phyloP scores from a whole-genome alignment of 805 yeast species.

The Candida montana region DNA sequence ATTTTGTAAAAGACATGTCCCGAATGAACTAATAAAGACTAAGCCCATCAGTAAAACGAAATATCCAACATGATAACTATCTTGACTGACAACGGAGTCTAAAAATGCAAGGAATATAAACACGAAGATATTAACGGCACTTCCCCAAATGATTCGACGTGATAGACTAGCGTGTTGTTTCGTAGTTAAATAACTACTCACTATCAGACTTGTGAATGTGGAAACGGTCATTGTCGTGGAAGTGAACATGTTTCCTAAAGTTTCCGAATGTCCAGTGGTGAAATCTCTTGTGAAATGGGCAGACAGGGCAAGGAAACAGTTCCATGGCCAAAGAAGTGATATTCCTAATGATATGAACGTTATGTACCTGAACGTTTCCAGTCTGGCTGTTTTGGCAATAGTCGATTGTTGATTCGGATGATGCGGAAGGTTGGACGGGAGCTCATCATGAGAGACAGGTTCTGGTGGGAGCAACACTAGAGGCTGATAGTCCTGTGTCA shows the following conservation, averaged over 20 bases:
- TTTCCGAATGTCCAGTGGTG: conserved; percentile 34
- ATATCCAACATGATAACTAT: conserved; percentile 19
- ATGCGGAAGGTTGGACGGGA: background rate
- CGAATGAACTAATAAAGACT: conserved; percentile 62
- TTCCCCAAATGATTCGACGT: conserved; percentile 55
- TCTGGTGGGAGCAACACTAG: background rate
- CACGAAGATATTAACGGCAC: conserved; percentile 47
- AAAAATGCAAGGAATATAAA: conserved; percentile 36
- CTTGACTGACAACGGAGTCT: conserved; percentile 18
- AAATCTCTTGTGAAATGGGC: conserved; percentile 64
- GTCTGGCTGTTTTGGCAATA: conserved; percentile 1
- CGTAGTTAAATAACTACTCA: conserved; percentile 58
- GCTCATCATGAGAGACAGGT: conserved; percentile 10
- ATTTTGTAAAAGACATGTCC: conserved; percentile 81
- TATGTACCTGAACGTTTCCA: conserved; percentile 32
- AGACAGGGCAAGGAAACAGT: conserved; percentile 81
- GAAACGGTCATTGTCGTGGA: conserved; percentile 87
- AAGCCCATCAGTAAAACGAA: conserved; percentile 54
- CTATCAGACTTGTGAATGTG: conserved; percentile 58
- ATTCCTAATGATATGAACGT: conserved; percentile 69
- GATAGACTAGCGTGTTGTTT: conserved; percentile 56
- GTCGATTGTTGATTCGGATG: background rate
- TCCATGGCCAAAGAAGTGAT: conserved; percentile 95
- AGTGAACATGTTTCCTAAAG: conserved; percentile 44
- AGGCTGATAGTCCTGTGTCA: background rate